Evolutionary conservation across 192 early-diverging fungal species (phyloP), one percentile per base, ranked within the genome.

Genomic region (Podila clonocystis): DNA sequence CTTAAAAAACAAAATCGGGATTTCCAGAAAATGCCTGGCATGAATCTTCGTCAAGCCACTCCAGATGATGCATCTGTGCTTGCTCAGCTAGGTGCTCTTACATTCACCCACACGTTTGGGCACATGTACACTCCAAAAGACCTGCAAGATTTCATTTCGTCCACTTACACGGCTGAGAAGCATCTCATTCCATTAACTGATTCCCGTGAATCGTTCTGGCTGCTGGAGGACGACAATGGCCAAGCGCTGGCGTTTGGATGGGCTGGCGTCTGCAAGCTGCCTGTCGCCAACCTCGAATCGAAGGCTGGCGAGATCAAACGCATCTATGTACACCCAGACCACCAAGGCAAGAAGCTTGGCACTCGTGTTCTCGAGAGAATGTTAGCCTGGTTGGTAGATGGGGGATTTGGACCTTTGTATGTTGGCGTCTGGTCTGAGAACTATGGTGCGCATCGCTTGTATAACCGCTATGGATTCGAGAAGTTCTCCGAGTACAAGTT

Each of bases 401-500:
- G 58, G 26, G 69, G 65, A 30, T 78, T 36, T 28, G 41, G 36
- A 17, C 69, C 69, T 22, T 30, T 78, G 17, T 78, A 78, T 66
- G 62, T 78, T 38, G 75, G 75, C 20, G 75, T 78, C 50, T 78
- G 75, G 75, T 78, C 75, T 28, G 69, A 68, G 65, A 78, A 78
- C 69, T 33, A 63, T 72, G 75, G 75, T 29, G 75, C 69, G 7
- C 75, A 78, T 11, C 75, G 75, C 38, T 28, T 78, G 17, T 77
- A 77, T 62, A 17, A 5, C 38, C 63, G 67, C 5, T 58, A 77
- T 62, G 75, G 75, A 9, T 77, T 77, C n/a, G 63, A 61, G 5
- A 60, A 70, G 26, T 2, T 70, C 6, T 50, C 28, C 26, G 75
- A 77, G 24, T 77, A 77, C 63, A 63, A 77, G 41, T 77, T 77